Percentiles rank a stretch among this genome's conserved stretches.
phyloP scores from a whole-genome alignment of 2,329 filamentous ascomycete genomes.

The Colletotrichum cereale region DNA sequence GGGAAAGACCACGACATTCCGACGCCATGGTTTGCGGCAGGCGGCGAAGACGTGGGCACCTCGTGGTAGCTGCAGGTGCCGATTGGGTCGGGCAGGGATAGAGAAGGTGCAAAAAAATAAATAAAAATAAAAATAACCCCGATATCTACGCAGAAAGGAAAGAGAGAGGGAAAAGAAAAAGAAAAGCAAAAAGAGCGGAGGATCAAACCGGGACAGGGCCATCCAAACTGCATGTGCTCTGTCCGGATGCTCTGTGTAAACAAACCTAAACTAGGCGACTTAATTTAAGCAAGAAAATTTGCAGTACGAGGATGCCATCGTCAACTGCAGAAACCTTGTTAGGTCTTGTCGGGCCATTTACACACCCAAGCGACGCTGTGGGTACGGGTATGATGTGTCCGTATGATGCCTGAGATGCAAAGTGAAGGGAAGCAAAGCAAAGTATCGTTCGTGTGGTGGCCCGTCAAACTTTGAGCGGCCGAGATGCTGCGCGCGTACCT shows the following conservation, averaged over 20 bases:
- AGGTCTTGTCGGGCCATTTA: not conserved
- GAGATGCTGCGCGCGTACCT: not conserved
- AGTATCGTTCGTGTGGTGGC: conserved; percentile 5
- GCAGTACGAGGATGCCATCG: conserved; percentile 21
- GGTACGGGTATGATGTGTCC: not conserved
- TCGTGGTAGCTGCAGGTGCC: conserved; percentile 6
- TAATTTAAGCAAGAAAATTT: conserved; percentile 1
- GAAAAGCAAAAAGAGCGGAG: no score
- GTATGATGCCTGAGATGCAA: not conserved
- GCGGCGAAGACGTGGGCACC: conserved; percentile 1
- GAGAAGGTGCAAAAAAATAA: not conserved
- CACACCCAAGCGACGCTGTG: not conserved
- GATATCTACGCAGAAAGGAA: not conserved
- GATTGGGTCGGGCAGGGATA: conserved; percentile 6
- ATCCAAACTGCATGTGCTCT: not conserved
- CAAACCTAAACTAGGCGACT: not conserved
- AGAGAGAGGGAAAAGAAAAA: not conserved
- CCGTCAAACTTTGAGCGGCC: conserved; percentile 24
- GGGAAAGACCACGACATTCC: not conserved
- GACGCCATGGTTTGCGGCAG: conserved; percentile 19
- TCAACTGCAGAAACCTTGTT: conserved; percentile 17
- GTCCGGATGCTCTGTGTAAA: not conserved
- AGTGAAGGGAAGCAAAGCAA: not conserved
- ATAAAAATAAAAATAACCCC: not conserved
- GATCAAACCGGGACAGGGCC: not conserved